Base-by-base conservation (phyloP, 2,329 filamentous ascomycete genomes). In the Penicillium rolfsii region DNA sequence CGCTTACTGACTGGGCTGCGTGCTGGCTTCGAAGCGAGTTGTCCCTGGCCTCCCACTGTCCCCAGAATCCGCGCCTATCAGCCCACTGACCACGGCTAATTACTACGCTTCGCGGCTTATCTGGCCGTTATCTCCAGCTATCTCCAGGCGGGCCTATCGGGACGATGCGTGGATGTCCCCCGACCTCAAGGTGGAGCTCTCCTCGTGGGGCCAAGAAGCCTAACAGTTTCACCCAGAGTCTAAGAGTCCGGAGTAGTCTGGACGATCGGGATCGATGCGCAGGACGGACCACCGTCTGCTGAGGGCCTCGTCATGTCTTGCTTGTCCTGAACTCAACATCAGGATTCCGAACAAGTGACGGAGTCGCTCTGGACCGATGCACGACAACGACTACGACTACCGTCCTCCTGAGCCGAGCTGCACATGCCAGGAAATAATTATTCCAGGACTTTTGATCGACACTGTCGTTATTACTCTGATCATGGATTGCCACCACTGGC, bases 71-170 rank as follows among this genome's bases (percentile, higher is more conserved):
- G 52, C 57, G 59, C 54, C 55, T 60, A 67, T 63, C 59, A 63
- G 36, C 45, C 60, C n/a, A 71, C 14, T 73, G 69, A 73, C 70
- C 67, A 71, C 59, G 68, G 64, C 63, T 62, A 71, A 73, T 73
- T 67, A 73, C 70, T 64, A 61, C 55, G 33, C 65, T 67, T 61
- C 56, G 62, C 62, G 52, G 58, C 64, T 70, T 72, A 71, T 71
- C 69, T 64, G 54, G 52, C 9, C 36, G 52, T 66, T 64, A 66
- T 67, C 60, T 65, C 55, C 52, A 53, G 36, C 24, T 45, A 41
- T 54, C 52, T 45, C n/a, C 52, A 54, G 52, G 8, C 22, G 16
- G 52, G 52, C 52, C 52, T 54, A 54, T 54, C 52, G 52, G 52
- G 40, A 54, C 36, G 38, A 26, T 14, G 36, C 16, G 35, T 54